phyloP scores from a whole-genome alignment of 202 grass and related monocot genomes.

The Carex arenaria region DNA sequence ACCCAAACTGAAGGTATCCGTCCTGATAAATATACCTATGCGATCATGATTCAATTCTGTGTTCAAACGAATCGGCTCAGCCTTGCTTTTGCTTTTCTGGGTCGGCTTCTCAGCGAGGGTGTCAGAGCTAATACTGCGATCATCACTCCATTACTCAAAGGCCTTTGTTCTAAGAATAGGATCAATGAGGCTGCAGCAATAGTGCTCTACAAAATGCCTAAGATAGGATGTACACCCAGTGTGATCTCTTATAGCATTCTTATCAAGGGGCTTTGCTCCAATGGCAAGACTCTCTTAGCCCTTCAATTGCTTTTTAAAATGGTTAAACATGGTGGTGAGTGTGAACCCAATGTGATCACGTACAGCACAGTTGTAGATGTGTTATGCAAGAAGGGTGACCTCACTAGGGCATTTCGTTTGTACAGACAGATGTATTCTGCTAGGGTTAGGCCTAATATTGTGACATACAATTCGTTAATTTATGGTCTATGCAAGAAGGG shows the following conservation, averaged over 20 bases:
- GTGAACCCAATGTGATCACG: slow-evolving; percentile 25
- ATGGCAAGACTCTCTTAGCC: background rate
- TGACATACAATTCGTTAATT: slow-evolving; percentile 61
- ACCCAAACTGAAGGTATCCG: background rate
- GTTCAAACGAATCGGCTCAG: background rate
- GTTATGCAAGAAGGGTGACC: slow-evolving; percentile 43
- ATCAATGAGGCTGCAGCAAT: slow-evolving; percentile 27
- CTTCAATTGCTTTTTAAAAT: background rate
- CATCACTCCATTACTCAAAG: background rate
- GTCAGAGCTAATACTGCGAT: background rate
- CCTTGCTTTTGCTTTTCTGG: background rate
- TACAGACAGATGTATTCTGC: slow-evolving; percentile 33
- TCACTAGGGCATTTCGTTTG: slow-evolving; percentile 46
- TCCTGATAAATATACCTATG: background rate
- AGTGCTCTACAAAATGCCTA: slow-evolving; percentile 39
- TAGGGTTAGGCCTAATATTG: slow-evolving; percentile 39
- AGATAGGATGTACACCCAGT: slow-evolving; percentile 33
- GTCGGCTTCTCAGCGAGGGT: background rate
- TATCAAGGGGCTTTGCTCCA: slow-evolving; percentile 30
- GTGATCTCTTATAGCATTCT: slow-evolving; percentile 21
- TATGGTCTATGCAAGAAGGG: slow-evolving; percentile 46
- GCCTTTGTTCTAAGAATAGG: slow-evolving; percentile 28
- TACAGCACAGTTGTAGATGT: slow-evolving; percentile 42
- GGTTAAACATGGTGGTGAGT: background rate
- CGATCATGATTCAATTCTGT: background rate